Base-by-base conservation (phyloP, 1,139 yeast species). In the Taphrina pruni region DNA sequence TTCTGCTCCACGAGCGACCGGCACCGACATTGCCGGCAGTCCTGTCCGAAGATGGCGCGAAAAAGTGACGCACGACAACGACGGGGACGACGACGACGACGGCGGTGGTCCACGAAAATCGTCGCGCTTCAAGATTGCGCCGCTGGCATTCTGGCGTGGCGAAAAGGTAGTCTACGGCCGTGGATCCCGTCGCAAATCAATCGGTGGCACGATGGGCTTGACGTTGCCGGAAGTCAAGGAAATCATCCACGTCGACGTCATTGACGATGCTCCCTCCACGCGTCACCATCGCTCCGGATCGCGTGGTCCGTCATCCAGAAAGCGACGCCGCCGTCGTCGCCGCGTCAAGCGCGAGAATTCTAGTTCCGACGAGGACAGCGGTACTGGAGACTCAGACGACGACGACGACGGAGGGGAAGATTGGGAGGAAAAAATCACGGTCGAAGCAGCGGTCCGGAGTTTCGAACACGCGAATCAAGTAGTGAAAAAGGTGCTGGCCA, bases 141-240 rank as follows among this genome's bases (percentile, higher is more conserved):
- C 97, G 0, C 80, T 91, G 72, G 94, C 92, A 11, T 89, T 83
- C 76, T 91, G 97, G 97, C 85, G 90, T 77, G 89, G 89, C 75
- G 97, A 92, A 77, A 82, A 87, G 71, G 84, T 89, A 50, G 85
- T 89, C 1, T 90, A 88, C 75, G 84, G 87, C 38, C 72, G 75
- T 32, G 69, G 79, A 73, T 70, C 74, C n/a, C 79, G 78, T n/a
- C 71, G 72, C 51, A 79, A 77, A 17, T 77, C 75, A 8, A 38
- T 26, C n/a, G 67, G 67, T 4, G 67, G 67, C 21, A 64, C 67
- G 26, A 20, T 56, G 9, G 76, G 75, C 12, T 70, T 70, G 20
- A 69, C 73, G 60, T 71, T 72, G 21, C 77, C 77, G 35, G 75
- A 73, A 52, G 75, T 74, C 52, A 74, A 74, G 67, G 76, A 74